Base-by-base conservation (phyloP, 495 filamentous ascomycete species). In the Geoglossum glabrum region DNA sequence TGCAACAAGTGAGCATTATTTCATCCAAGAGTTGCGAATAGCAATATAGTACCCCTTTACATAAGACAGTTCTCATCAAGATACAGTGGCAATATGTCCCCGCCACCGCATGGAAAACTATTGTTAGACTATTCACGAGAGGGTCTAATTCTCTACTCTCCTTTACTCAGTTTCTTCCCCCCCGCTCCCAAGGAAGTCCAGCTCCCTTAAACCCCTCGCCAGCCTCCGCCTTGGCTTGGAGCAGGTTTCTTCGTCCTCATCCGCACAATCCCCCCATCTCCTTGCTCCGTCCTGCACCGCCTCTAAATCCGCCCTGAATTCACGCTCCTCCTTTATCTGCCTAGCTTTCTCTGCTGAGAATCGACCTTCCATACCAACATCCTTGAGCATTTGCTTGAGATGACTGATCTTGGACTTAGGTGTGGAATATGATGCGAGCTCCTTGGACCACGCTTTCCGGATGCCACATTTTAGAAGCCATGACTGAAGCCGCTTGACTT, bases 401-500 rank as follows among this genome's bases (percentile, higher is more conserved):
- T 94, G 87, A 57, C 71, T 71, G 59, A 96, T 88, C 72, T 95
- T 96, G 9, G 77, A 86, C 62, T 82, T 85, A 15, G 77, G 66
- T 27, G 83, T 86, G 49, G 80, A 83, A 65, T 79, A 84, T 61
- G 86, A 83, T 59, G 76, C 75, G 54, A 98, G 76, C 70, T 95
- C 87, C 57, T 82, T 79, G 38, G 73, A 74, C 92, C 93, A 98
- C 61, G 96, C 77, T 66, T 96, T 97, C 33, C 87, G 85, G 51
- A 98, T 80, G 21, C 92, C 92, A 64, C 92, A 98, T 71, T 95
- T 96, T 45, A 85, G 64, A 30, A 98, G 75, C 70, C 88, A 87
- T 23, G 79, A 77, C 70, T 98, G 92, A 17, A 98, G 75, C n/a
- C 79, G 81, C 67, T 90, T 97, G 68, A 97, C 87, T 69, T 92